A percentile compares a stretch with the other conserved stretches of the same genome.
Evolutionary conservation across 2,329 filamentous ascomycete species (phyloP).

Genomic region (Graphilbum ipis-grandicollis): DNA sequence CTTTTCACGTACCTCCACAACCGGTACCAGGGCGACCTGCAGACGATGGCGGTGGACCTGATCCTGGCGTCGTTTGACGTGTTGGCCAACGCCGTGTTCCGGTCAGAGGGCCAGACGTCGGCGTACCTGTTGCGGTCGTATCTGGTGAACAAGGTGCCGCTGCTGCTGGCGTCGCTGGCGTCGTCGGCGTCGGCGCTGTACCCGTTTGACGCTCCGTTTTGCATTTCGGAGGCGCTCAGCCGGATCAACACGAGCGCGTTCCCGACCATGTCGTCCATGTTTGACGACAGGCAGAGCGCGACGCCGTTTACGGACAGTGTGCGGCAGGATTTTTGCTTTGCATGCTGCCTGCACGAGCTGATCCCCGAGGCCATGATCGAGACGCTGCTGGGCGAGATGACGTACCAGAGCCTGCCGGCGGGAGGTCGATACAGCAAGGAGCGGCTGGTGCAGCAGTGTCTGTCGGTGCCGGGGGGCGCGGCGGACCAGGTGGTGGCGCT

Average conservation of each 20-base stretch:
- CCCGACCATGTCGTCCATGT: constrained; percentile 40
- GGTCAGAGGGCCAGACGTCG: constrained; percentile 33
- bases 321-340: constrained; percentile 64
- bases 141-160: constrained; percentile 50
- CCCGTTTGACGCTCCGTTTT: constrained; percentile 55
- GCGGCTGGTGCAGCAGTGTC: constrained; percentile 59
- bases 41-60: constrained; percentile 62
- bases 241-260: constrained; percentile 71
- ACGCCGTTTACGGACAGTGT: constrained; percentile 41
- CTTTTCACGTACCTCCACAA: constrained; percentile 71
- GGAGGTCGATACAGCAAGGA: constrained; percentile 64
- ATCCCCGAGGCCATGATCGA: constrained; percentile 64
- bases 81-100: constrained; percentile 70
- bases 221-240: constrained; percentile 54
- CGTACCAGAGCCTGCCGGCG: constrained; percentile 60
- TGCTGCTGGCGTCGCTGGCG: constrained; percentile 34
- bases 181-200: too few relatives aligned
- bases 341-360: constrained; percentile 77
- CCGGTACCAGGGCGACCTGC: constrained; percentile 61
- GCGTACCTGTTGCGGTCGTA: constrained; percentile 74
- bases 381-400: constrained; percentile 65
- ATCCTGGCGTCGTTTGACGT: constrained; percentile 82
- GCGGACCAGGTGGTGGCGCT: constrained; percentile 46
- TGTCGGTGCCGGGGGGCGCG: constrained; percentile 12
- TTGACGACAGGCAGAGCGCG: constrained; percentile 38